phyloP scores from a whole-genome alignment of 108 stramenopile species.

The Schizochytrium sp. region DNA sequence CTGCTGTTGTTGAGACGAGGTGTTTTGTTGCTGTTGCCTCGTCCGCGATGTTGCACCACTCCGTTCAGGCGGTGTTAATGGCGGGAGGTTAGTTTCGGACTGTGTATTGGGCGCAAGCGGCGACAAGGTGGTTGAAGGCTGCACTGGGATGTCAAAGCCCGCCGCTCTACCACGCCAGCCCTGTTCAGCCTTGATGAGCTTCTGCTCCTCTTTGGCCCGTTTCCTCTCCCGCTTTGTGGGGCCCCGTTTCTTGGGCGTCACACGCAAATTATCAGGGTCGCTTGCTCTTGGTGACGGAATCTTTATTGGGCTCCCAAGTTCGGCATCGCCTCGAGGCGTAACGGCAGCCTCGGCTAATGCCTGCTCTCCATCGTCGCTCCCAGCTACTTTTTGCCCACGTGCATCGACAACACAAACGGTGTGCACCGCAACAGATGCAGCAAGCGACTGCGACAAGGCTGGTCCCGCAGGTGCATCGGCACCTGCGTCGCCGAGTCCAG shows the following conservation, averaged over 20 bases:
- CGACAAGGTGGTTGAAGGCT: background rate
- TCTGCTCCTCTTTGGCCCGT: constrained; percentile 2
- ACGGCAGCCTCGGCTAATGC: background rate
- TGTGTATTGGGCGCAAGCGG: background rate
- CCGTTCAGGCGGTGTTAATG: background rate
- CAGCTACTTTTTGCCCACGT: constrained; percentile 42
- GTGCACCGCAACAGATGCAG: constrained; percentile 42
- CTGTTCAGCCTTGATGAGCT: background rate
- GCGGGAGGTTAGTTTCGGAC: background rate
- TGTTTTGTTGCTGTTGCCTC: too few species aligned
- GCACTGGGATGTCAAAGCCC: constrained; percentile 23
- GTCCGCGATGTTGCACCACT: too few species aligned
- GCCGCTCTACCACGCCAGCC: constrained; percentile 25
- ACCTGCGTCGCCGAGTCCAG: background rate
- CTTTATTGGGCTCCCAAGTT: background rate
- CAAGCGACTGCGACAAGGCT: background rate
- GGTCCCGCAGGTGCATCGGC: too few species aligned
- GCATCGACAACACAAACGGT: constrained; percentile 71
- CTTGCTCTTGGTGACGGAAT: background rate
- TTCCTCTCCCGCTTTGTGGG: background rate
- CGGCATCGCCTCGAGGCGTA: background rate
- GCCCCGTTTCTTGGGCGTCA: background rate
- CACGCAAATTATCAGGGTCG: background rate
- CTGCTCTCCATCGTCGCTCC: background rate
- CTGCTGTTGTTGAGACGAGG: too few species aligned